Evolutionary conservation across 148 eudicot species (phyloP), one percentile per base, ranked within the genome.

Genomic region (Suaeda aralocaspica): DNA sequence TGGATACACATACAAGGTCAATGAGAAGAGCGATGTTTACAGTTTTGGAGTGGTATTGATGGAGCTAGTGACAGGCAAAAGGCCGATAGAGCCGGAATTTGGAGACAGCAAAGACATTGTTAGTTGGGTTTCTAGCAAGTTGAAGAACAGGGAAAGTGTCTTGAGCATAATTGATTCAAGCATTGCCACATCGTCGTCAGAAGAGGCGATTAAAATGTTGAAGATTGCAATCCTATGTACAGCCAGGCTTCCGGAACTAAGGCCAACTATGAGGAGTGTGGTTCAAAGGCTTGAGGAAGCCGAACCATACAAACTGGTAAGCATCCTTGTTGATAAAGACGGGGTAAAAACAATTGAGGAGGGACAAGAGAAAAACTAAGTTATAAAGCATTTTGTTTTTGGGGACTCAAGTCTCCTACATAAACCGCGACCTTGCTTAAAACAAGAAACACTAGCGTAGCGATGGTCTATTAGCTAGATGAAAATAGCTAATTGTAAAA

Each of bases 1-100:
- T 41, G 98, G 92, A 1, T 94, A 94, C 72, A 83, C 91, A 25
- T 80, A 73, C 81, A 94, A 87, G 64, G 97, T 94, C 75, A 83
- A 78, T 3, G 98, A 94, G 82, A 94, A 94, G 74, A 84, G 89
- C 30, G 97, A 94, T 28, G 89, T 94, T 52, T 94, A 94, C 33
- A 94, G 98, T 71, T 94, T 94, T n/a, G 98, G 98, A 66, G 97
- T 94, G 5, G 97, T 94, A n/a, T 41, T 94, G 28, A 85, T 94
- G 97, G 98, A 94, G 66, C 82, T 94, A 15, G 92, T 94, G 30
- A 88, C 92, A 0, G 98, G 98, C 7, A 94, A 86, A 77, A 88
- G 76, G 80, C 96, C 98, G 18, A 87, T 91, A 2, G 97, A 94
- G 67, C 76, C 87, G 0, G 91, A 89, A 62, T 94, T 78, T 4